phyloP scores from a whole-genome alignment of 768 basidiomycete species.

The Rhodotorula sphaerocarpa region DNA sequence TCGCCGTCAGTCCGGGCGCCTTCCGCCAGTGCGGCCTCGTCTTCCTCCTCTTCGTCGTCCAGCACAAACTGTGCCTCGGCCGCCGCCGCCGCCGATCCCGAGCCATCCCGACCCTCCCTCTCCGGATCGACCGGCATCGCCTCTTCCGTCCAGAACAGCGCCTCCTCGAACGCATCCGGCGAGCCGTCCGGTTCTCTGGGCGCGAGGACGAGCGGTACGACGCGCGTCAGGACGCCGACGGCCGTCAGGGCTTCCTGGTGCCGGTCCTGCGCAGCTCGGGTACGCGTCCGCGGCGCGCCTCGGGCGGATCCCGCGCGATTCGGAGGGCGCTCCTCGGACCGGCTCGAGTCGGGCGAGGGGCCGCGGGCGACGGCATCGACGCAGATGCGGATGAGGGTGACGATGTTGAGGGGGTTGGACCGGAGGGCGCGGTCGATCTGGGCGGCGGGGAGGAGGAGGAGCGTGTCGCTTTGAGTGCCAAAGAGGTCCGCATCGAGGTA shows the following conservation, averaged over 20 bases:
- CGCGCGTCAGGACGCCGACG: constrained; percentile 75
- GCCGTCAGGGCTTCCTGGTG: constrained; percentile 80
- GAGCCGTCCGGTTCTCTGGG: constrained; percentile 7
- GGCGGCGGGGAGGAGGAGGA: constrained; percentile 23
- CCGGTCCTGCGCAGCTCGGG: constrained; percentile 46
- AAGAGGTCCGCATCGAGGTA: constrained; percentile 20
- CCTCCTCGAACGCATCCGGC: constrained; percentile 62
- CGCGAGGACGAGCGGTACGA: constrained; percentile 83
- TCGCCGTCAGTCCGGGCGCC: not conserved
- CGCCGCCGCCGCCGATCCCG: not conserved
- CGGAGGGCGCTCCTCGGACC: too few species aligned
- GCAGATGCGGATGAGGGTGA: constrained; percentile 25
- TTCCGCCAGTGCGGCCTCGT: not conserved
- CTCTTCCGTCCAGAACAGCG: constrained; percentile 71
- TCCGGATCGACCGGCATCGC: constrained; percentile 47
- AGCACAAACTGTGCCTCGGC: constrained; percentile 66
- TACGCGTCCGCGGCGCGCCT: too few species aligned
- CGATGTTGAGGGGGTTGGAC: constrained; percentile 17
- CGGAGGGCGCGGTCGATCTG: constrained; percentile 8
- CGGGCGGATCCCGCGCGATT: too few species aligned
- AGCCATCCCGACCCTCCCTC: constrained; percentile 11
- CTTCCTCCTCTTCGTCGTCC: constrained; percentile 65
- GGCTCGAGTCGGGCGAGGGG: constrained; percentile 5
- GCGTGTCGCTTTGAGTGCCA: constrained; percentile 11
- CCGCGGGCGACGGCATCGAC: constrained; percentile 9